Evolutionary conservation across 176 grass and related monocot genomes (phyloP).

Genomic region (Saccharum spontaneum): DNA sequence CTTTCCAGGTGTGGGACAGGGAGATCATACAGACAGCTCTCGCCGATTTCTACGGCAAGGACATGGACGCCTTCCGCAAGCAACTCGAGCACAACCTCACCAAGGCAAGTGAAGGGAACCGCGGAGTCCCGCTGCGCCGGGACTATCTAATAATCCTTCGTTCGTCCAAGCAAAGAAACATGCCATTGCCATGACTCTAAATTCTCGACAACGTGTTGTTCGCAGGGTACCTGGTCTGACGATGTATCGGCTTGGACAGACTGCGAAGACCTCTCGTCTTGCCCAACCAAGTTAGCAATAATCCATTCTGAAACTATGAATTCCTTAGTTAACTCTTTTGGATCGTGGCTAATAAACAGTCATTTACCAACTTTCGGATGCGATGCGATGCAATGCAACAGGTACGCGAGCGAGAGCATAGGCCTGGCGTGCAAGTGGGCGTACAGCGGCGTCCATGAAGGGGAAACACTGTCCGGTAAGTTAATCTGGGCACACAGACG

Average conservation of each 20-base stretch:
- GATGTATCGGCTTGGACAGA: constrained; percentile 66
- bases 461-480: constrained; percentile 68
- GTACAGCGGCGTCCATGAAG: constrained; percentile 48
- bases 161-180: neutral
- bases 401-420: constrained; percentile 86
- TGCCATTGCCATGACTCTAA: neutral
- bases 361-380: neutral
- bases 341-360: neutral
- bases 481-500: too few relatives aligned
- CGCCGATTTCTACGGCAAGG: constrained; percentile 59
- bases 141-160: neutral
- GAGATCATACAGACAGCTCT: constrained; percentile 82
- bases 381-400: constrained; percentile 7
- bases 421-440: constrained; percentile 77
- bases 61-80: constrained; percentile 59
- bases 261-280: constrained; percentile 66
- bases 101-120: constrained; percentile 25
- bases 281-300: constrained; percentile 58
- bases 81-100: constrained; percentile 68
- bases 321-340: neutral
- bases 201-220: neutral
- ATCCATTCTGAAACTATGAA: neutral
- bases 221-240: constrained; percentile 59
- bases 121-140: neutral
- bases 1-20: constrained; percentile 81